Evolutionary conservation across 257 asterid genomes (phyloP), one percentile per base, ranked within the genome.

Genomic region (Echium plantagineum): DNA sequence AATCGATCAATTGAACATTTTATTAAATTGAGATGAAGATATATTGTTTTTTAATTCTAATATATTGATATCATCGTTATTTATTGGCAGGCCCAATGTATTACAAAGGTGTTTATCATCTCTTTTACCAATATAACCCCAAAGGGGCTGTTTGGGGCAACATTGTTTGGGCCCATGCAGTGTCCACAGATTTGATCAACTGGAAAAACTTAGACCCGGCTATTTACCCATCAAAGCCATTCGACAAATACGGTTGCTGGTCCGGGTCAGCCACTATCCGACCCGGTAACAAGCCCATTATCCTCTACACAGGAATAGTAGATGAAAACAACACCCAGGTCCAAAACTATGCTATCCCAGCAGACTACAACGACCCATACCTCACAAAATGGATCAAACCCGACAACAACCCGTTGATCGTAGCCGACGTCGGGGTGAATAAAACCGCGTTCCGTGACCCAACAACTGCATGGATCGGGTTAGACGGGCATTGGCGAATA

Each of bases 161-260:
- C 64, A 89, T 85, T 0, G 71, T 83, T 2, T 89, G 96, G 96
- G 94, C 87, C 0, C 95, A 89, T 59, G 83, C 96, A 0, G 89
- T 85, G 2, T 89, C 95, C 9, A 69, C 35, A 3, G 95, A 89
- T 71, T 52, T 85, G 59, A 78, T 85, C 18, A 85, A 75, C 42
- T 89, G 95, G 96, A 61, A 56, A 53, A 66, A 66, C 8, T 48
- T 89, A 6, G 75, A 77, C 1, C 62, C 48, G 6, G 87, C 96
- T 1, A 81, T 85, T 16, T 63, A 46, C 70, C 94, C 88, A 0
- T 85, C 96, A 1, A 59, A 80, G 74, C 71, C 77, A 1, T 89
- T 89, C 9, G 95, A 89, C 18, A 4, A 61, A 6, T 85, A 31
- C 13, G 95, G 97, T 0, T 80, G 90, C n/a, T 89, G 96, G 96